Evolutionary conservation across 164 flowering plant genomes (phyloP), one percentile per base, ranked within the genome.

Genomic region (Vitis amurensis): DNA sequence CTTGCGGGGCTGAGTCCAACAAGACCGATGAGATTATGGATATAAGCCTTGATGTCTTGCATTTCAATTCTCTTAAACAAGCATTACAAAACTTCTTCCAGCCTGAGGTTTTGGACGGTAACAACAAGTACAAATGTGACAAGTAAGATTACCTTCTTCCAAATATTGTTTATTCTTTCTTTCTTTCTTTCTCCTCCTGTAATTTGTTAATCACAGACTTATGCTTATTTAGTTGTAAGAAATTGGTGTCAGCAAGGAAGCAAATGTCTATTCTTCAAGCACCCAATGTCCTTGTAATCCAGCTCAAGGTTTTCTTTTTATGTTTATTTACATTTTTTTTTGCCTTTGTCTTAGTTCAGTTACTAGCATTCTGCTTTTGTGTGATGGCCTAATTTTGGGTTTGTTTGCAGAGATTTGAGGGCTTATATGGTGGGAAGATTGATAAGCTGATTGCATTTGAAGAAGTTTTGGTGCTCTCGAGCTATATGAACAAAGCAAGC

Each of bases 11-110:
- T 2, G 97, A 89, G 78, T 91, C 97, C 0, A 88, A 91, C 76
- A 96, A 91, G 84, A 85, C 79, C 2, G 99, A 96, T 73, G 99
- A 96, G 75, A 86, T 93, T 64, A 92, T 96, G 99, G 99, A 96
- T 77, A 84, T 96, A 50, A 92, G 95, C 80, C 88, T 96, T 29
- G 99, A 93, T 70, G 75, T 96, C 70, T 73, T 83, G 80, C 85
- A 86, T 59, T 73, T 82, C 59, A 74, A 65, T 73, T 92, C 97
- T 2, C 78, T 96, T 30, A 82, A 77, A 64, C 94, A 91, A 16
- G 91, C 97, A 1, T 59, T 96, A 83, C 84, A 78, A 52, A 85
- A 82, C 79, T 96, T 93, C 74, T 96, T 96, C 53, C 89, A 87
- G 78, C 86, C 94, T 8, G 99, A 96, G 88, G 66, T 81, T 64